Evolutionary conservation across 2,329 filamentous ascomycete genomes (phyloP).

Genomic region (Aspergillus clavatus): DNA sequence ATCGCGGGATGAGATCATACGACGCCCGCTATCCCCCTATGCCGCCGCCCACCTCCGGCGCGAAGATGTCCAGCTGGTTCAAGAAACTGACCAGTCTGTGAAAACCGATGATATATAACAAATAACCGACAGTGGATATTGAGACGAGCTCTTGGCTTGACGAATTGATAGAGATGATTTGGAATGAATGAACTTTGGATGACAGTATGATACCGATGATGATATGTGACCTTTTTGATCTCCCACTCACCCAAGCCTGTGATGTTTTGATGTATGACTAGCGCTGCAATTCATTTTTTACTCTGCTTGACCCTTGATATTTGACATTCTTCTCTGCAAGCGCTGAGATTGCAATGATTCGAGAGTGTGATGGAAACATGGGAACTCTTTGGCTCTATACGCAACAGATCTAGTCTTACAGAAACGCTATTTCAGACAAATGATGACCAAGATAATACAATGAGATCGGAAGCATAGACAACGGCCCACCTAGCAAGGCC

Average conservation of each 20-base stretch:
- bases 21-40: constrained; percentile 22
- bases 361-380: not conserved
- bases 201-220: constrained; percentile 4
- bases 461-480: too few species aligned
- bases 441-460: not conserved
- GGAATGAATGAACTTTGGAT: constrained; percentile 4
- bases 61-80: constrained; percentile 41
- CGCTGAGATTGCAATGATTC: not conserved
- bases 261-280: not conserved
- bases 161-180: constrained; percentile 11
- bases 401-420: not conserved
- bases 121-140: constrained; percentile 1
- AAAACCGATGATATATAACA: constrained; percentile 5
- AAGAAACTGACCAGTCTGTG: constrained; percentile 39
- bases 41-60: constrained; percentile 21
- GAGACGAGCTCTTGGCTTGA: constrained; percentile 6
- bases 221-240: not conserved
- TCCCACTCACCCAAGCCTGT: not conserved
- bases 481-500: not conserved
- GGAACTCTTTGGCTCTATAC: not conserved
- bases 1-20: constrained; percentile 27
- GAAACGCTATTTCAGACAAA: not conserved
- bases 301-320: too few species aligned
- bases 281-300: not conserved
- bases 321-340: not conserved